phyloP scores from a whole-genome alignment of 306 rosid species.

The Boehmeria nivea region DNA sequence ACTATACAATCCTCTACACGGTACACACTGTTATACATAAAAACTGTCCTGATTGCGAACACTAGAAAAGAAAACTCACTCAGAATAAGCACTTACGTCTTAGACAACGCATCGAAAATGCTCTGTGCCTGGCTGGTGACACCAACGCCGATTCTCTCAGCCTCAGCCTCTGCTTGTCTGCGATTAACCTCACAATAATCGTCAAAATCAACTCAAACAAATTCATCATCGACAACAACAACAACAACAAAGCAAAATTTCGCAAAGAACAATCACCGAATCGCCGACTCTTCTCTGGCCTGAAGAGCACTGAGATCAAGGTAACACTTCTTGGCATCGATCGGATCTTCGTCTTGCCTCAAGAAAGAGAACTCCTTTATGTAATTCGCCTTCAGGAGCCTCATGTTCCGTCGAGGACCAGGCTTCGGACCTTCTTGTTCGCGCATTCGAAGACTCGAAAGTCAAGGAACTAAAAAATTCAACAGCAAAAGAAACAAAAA shows the following conservation, averaged over 20 bases:
- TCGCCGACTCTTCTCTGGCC: slow-evolving; percentile 64
- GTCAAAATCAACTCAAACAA: not conserved
- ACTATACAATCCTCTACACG: no score
- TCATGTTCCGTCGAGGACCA: slow-evolving; percentile 58
- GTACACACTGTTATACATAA: no score
- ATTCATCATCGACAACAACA: not conserved
- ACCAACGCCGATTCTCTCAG: slow-evolving; percentile 93
- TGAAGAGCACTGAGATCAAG: slow-evolving; percentile 66
- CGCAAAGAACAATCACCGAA: slow-evolving; percentile 37
- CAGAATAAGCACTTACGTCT: slow-evolving; percentile 58
- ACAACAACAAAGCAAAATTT: not conserved
- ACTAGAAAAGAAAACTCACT: no score
- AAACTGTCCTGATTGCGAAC: no score
- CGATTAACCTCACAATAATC: slow-evolving; percentile 4
- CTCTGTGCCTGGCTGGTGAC: slow-evolving; percentile 83
- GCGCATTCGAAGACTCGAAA: not conserved
- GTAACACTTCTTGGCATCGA: slow-evolving; percentile 47
- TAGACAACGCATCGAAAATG: slow-evolving; percentile 85
- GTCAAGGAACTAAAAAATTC: slow-evolving; percentile 13
- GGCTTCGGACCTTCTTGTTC: slow-evolving; percentile 55
- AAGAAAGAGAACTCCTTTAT: slow-evolving; percentile 62
- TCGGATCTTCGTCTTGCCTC: slow-evolving; percentile 73
- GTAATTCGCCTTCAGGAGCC: slow-evolving; percentile 69
- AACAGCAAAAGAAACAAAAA: slow-evolving; percentile 1
- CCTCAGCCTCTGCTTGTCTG: slow-evolving; percentile 85